Evolutionary conservation across 2,329 filamentous ascomycete genomes (phyloP).

Genomic region (Helotiales sp.): DNA sequence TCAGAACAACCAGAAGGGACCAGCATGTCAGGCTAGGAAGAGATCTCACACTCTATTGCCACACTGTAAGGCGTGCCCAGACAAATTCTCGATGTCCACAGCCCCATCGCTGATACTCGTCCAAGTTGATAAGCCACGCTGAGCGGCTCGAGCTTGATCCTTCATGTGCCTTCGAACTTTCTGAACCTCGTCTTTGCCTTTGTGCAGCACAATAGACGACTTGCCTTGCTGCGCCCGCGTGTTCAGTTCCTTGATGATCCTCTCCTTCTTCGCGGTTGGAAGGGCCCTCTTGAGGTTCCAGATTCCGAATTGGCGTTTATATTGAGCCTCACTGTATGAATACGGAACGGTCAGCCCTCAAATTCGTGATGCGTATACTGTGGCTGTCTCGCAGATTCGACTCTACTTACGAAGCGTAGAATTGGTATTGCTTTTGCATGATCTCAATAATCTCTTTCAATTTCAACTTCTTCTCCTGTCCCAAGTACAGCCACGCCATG

Average conservation of each 20-base stretch:
- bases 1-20: not conserved
- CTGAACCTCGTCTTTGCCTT: slow-evolving; percentile 10
- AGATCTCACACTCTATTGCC: slow-evolving; percentile 17
- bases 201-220: slow-evolving; percentile 9
- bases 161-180: slow-evolving; percentile 18
- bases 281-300: slow-evolving; percentile 13
- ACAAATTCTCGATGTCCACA: slow-evolving; percentile 12
- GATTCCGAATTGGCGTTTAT: slow-evolving; percentile 15
- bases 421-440: slow-evolving; percentile 11
- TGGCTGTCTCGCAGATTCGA: no score
- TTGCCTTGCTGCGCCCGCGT: slow-evolving; percentile 16
- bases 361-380: no score
- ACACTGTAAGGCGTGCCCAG: slow-evolving; percentile 16
- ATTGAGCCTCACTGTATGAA: slow-evolving; percentile 11
- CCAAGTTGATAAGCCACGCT: not conserved
- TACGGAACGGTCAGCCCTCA: slow-evolving; percentile 5
- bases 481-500: slow-evolving; percentile 13
- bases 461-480: not conserved
- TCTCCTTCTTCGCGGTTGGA: slow-evolving; percentile 11
- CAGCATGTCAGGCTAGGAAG: not conserved
- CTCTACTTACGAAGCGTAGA: slow-evolving; percentile 20
- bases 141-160: slow-evolving; percentile 6
- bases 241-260: not conserved
- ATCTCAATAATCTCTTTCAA: slow-evolving; percentile 14
- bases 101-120: not conserved